A percentile compares a stretch with the other conserved stretches of the same genome.
Evolutionary conservation across 2,329 filamentous ascomycete genomes (phyloP).

Genomic region (Arthrocladium fulminans): DNA sequence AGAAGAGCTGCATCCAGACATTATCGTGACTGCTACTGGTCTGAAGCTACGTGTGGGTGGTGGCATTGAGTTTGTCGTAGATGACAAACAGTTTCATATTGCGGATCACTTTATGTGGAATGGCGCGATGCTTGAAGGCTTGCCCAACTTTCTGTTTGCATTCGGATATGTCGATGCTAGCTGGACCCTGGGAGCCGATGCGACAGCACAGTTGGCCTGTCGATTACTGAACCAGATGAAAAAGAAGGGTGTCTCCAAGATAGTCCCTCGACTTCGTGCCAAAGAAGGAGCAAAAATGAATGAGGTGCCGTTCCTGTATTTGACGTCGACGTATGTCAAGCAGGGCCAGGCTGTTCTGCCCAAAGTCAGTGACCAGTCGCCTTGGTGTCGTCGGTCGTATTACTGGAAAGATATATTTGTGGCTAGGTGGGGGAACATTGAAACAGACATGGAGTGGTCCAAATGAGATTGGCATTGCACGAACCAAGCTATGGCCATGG

Average conservation of each 20-base stretch:
- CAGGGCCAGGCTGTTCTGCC: too few relatives aligned
- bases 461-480: too few relatives aligned
- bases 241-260: conserved; percentile 13
- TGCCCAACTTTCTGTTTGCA: conserved; percentile 35
- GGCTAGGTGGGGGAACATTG: too few relatives aligned
- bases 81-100: conserved; percentile 28
- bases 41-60: conserved; percentile 33
- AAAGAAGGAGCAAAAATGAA: conserved; percentile 9
- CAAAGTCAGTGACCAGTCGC: too few relatives aligned
- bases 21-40: conserved; percentile 38
- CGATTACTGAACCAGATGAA: conserved; percentile 28
- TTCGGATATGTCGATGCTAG: conserved; percentile 37
- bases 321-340: too few relatives aligned
- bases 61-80: conserved; percentile 29
- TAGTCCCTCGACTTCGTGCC: conserved; percentile 13
- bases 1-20: conserved; percentile 32
- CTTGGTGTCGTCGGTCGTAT: too few relatives aligned
- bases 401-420: too few relatives aligned
- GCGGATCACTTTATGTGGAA: conserved; percentile 36
- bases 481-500: too few relatives aligned
- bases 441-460: too few relatives aligned
- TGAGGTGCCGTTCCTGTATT: conserved; percentile 4
- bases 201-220: conserved; percentile 32
- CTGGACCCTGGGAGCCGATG: conserved; percentile 39
- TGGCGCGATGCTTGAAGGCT: conserved; percentile 36